Conservation (phyloP, 345 rosid genomes). For the Geranium rotundifolium region DNA sequence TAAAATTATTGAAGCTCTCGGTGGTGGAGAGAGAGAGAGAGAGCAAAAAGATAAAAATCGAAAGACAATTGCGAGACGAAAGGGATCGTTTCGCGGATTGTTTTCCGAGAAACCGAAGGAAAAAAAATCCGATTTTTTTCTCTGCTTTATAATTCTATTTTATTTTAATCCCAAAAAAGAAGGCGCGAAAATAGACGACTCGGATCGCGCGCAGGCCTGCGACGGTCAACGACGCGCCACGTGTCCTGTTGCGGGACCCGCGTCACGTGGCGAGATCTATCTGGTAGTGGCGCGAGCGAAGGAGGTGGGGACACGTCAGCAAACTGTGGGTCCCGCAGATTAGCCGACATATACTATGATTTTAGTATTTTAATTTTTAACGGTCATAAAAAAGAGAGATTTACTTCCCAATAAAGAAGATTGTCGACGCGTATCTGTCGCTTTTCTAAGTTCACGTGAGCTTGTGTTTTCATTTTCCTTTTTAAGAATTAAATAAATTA, state of each 20-base stretch:
- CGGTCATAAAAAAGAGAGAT: too few species aligned
- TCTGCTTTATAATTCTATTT: neutral
- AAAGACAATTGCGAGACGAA: neutral
- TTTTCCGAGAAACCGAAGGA: neutral
- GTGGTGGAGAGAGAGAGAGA: neutral
- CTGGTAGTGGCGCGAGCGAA: neutral
- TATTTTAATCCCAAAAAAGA: neutral
- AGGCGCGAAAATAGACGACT: neutral
- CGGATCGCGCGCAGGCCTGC: too few species aligned
- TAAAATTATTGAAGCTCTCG: neutral
- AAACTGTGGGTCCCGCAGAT: neutral
- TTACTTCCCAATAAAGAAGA: too few species aligned
- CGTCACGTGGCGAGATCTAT: neutral
- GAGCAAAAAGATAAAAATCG: neutral
- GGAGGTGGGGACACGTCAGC: neutral
- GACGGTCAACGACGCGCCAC: neutral
- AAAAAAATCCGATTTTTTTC: too few species aligned
- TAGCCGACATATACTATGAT: neutral
- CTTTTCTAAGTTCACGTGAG: too few species aligned
- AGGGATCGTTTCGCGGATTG: constrained; percentile 10
- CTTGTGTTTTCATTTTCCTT: too few species aligned
- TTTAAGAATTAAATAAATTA: too few species aligned
- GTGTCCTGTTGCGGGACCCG: neutral
- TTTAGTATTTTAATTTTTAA: too few species aligned
- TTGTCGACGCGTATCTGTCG: too few species aligned